These are phyloP conservation scores for Cunninghamia lanceolata DNA, from an alignment of 75 land plant genomes.

Conservation along the genomic window DNA sequence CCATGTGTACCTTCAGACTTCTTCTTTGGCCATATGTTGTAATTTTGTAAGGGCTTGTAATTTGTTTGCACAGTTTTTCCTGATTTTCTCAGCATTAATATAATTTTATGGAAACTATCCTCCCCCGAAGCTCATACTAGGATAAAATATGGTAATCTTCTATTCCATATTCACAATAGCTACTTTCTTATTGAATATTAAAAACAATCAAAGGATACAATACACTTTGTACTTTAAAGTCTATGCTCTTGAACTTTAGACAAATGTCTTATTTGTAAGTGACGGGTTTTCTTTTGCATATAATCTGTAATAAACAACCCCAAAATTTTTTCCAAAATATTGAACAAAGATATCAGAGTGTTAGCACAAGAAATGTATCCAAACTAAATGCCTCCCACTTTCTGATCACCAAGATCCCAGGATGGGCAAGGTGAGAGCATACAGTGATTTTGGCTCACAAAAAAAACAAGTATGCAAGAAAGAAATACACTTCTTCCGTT, in stretches of 20 bases:
- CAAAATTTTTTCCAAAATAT: too few relatives aligned
- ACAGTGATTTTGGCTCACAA: too few relatives aligned
- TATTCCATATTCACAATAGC: neutral
- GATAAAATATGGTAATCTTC: neutral
- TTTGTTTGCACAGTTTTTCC: neutral
- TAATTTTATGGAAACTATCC: neutral
- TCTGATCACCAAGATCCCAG: too few relatives aligned
- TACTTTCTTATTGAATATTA: neutral
- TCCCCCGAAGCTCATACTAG: neutral
- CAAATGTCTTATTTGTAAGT: neutral
- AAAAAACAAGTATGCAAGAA: too few relatives aligned
- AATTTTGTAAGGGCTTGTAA: neutral
- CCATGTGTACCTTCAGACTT: neutral
- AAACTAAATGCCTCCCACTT: too few relatives aligned
- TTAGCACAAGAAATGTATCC: too few relatives aligned
- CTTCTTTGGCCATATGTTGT: neutral
- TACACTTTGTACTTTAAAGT: neutral
- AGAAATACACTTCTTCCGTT: too few relatives aligned
- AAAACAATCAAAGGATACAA: neutral
- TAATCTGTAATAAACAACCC: too few relatives aligned
- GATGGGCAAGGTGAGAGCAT: too few relatives aligned
- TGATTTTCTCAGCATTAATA: neutral
- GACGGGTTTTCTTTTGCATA: neutral
- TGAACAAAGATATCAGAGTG: too few relatives aligned
- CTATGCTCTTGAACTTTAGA: neutral